phyloP scores from a whole-genome alignment of 352 stramenopile species.

The Globisporangium nunn region DNA sequence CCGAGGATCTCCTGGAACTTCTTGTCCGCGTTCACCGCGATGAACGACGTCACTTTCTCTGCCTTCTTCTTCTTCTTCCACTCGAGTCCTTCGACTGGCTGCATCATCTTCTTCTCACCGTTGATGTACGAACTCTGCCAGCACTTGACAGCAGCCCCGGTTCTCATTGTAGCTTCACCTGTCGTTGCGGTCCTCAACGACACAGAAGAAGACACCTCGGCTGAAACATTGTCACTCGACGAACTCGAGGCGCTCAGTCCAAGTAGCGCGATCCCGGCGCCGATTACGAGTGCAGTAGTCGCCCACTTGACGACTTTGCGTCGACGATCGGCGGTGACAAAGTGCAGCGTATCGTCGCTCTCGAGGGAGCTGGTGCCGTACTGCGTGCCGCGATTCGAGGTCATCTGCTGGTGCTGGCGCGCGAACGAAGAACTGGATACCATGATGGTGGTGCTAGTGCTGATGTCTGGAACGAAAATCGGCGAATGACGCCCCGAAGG shows the following conservation, averaged over 20 bases:
- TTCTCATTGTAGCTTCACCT: not conserved
- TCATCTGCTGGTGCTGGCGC: not conserved
- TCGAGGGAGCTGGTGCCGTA: constrained; percentile 24
- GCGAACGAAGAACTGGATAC: not conserved
- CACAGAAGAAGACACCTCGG: not conserved
- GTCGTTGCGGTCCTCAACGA: not conserved
- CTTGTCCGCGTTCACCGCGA: constrained; percentile 42
- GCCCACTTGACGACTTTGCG: constrained; percentile 19
- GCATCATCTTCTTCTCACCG: constrained; percentile 60
- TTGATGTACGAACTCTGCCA: constrained; percentile 64
- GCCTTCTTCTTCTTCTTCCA: constrained; percentile 23
- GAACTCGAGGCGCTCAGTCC: constrained; percentile 9
- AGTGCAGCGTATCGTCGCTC: constrained; percentile 12
- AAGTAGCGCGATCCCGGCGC: constrained; percentile 20
- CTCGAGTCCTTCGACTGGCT: constrained; percentile 35
- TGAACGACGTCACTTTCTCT: constrained; percentile 20
- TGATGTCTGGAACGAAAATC: not conserved
- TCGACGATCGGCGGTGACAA: constrained; percentile 14
- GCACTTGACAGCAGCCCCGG: constrained; percentile 19
- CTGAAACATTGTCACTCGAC: constrained; percentile 1
- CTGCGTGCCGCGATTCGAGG: constrained; percentile 6
- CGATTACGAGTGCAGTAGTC: constrained; percentile 20
- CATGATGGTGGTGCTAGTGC: not conserved
- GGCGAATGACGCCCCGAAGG: too few relatives aligned
- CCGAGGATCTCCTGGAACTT: constrained; percentile 79